Percentiles rank a stretch among this genome's conserved stretches.
Evolutionary conservation across 1,284 basidiomycete species (phyloP).

Genomic region (Cryptococcus jaspeensis): DNA sequence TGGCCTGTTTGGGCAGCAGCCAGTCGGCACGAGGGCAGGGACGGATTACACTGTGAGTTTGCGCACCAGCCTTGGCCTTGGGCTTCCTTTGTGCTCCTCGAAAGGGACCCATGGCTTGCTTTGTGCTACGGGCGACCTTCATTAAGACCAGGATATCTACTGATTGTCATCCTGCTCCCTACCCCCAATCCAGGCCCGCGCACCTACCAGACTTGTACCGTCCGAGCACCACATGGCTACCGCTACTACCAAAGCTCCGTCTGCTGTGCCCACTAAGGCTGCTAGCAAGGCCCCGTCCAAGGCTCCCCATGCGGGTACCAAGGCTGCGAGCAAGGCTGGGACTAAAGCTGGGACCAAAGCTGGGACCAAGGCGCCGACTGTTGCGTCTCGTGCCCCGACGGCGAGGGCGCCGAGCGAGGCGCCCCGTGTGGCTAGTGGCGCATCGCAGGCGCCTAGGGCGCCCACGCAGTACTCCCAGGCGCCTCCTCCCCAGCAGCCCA

Average conservation of each 20-base stretch:
- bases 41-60: too few relatives aligned
- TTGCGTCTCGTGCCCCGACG: slow-evolving; percentile 1
- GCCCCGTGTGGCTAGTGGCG: background rate
- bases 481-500: background rate
- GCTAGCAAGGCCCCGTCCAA: background rate
- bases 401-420: background rate
- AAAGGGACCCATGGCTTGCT: too few relatives aligned
- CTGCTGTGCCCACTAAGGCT: background rate
- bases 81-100: too few relatives aligned
- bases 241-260: too few relatives aligned
- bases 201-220: too few relatives aligned
- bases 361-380: slow-evolving; percentile 4
- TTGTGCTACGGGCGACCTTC: too few relatives aligned
- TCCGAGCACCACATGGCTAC: too few relatives aligned
- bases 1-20: background rate
- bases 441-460: background rate
- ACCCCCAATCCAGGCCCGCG: too few relatives aligned
- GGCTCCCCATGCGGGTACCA: background rate
- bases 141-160: too few relatives aligned
- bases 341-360: slow-evolving; percentile 1
- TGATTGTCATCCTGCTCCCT: too few relatives aligned
- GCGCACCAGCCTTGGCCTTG: too few relatives aligned
- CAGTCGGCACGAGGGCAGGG: too few relatives aligned
- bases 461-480: background rate
- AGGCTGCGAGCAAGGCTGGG: background rate